These are phyloP conservation scores for Scleroderma bovista DNA, from an alignment of 768 basidiomycete species.

Conservation along the genomic window DNA sequence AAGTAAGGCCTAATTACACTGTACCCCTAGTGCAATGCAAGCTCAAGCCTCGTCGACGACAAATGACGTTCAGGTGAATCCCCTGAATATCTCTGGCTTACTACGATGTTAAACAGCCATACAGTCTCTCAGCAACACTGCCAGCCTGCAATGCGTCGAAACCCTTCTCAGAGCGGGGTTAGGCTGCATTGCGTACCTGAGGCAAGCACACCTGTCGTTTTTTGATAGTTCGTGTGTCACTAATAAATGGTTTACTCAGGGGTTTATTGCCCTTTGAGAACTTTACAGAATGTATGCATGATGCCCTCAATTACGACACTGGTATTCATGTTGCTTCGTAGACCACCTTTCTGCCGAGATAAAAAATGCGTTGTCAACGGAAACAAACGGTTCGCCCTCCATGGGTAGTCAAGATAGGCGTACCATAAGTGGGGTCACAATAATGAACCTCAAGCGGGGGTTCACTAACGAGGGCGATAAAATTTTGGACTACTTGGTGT, in stretches of 20 bases:
- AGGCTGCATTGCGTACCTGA: constrained; percentile 72
- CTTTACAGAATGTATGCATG: constrained; percentile 42
- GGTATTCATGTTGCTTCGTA: constrained; percentile 2
- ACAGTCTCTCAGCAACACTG: constrained; percentile 46
- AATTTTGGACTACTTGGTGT: constrained; percentile 74
- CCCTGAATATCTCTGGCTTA: neutral
- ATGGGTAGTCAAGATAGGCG: constrained; percentile 31
- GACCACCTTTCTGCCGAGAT: constrained; percentile 26
- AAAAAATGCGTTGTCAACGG: constrained; percentile 25
- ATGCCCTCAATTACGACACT: neutral
- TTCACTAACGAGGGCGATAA: constrained; percentile 80
- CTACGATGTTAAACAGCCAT: constrained; percentile 8
- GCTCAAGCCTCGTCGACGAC: constrained; percentile 13
- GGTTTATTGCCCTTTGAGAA: constrained; percentile 77
- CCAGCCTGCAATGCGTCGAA: constrained; percentile 67
- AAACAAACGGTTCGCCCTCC: constrained; percentile 33
- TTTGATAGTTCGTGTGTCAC: neutral
- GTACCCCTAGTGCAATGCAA: constrained; percentile 19
- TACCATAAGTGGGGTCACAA: constrained; percentile 59
- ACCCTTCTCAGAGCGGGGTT: constrained; percentile 68
- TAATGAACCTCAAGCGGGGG: constrained; percentile 70
- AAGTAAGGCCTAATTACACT: no score
- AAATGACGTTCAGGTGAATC: constrained; percentile 22
- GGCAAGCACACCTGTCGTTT: constrained; percentile 33
- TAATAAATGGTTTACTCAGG: constrained; percentile 32